These are phyloP conservation scores for Spergularia azorica DNA, from an alignment of 179 eudicot genomes.

Conservation along the genomic window DNA sequence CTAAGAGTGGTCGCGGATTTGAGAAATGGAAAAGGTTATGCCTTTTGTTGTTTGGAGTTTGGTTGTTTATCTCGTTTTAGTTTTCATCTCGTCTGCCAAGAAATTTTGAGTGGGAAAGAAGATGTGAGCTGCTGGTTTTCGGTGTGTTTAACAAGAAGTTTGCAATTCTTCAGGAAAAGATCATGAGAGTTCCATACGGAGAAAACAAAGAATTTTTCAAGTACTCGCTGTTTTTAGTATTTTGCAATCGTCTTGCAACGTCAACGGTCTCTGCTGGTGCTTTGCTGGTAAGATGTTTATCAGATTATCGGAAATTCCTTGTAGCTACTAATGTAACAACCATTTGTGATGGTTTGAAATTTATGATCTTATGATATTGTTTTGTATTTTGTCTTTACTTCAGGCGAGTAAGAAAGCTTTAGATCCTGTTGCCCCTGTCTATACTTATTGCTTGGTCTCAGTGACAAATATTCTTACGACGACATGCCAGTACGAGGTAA, in stretches of 20 bases:
- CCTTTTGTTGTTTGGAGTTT: background rate
- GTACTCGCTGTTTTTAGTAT: slow-evolving; percentile 85
- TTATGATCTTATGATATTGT: background rate
- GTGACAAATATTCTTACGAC: slow-evolving; percentile 95
- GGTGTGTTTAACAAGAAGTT: slow-evolving; percentile 5
- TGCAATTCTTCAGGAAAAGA: slow-evolving; percentile 72
- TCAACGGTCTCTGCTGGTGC: slow-evolving; percentile 81
- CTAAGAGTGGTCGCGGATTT: too few relatives aligned
- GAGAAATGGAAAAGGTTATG: too few relatives aligned
- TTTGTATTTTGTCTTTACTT: slow-evolving; percentile 2
- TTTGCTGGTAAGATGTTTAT: slow-evolving; percentile 55
- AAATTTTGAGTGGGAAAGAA: background rate
- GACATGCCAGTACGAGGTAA: slow-evolving; percentile 98
- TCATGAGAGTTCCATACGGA: slow-evolving; percentile 97
- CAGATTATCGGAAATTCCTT: background rate
- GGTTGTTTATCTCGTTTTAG: background rate
- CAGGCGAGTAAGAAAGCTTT: slow-evolving; percentile 86
- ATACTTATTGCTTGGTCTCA: slow-evolving; percentile 83
- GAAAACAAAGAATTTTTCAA: slow-evolving; percentile 69
- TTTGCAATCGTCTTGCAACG: slow-evolving; percentile 92
- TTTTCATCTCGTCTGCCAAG: background rate
- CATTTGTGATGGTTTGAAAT: background rate
- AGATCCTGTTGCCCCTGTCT: slow-evolving; percentile 95
- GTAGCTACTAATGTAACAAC: background rate
- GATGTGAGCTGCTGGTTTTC: background rate